phyloP scores from a whole-genome alignment of 2,329 filamentous ascomycete species.

The Colletotrichum truncatum region DNA sequence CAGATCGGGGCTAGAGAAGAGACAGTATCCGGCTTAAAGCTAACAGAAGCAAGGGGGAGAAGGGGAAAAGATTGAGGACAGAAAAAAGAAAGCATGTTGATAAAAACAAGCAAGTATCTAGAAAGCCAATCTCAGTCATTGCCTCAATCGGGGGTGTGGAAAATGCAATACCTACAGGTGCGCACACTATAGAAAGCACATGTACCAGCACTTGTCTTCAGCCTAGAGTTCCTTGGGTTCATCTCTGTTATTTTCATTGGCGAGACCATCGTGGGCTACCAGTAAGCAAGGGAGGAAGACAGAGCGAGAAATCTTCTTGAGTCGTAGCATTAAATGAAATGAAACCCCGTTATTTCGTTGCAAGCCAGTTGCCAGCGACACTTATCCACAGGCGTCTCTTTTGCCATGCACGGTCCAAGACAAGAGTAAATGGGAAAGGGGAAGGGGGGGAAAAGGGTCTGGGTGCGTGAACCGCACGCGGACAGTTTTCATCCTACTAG shows the following conservation, averaged over 20 bases:
- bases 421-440: neutral
- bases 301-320: conserved; percentile 6
- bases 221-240: neutral
- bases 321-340: conserved; percentile 6
- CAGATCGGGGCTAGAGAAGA: conserved; percentile 1
- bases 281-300: conserved; percentile 22
- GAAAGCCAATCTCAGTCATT: conserved; percentile 1
- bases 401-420: conserved; percentile 20
- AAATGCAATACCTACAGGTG: neutral
- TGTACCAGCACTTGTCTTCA: conserved; percentile 15
- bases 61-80: neutral
- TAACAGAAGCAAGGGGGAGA: conserved; percentile 9
- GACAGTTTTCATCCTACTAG: conserved; percentile 19
- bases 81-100: neutral
- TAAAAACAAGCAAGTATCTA: neutral
- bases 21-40: neutral
- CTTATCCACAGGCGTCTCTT: neutral
- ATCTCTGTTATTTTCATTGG: neutral
- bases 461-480: conserved; percentile 19
- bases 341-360: conserved; percentile 28
- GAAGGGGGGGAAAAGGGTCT: conserved; percentile 1
- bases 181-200: neutral
- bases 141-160: conserved; percentile 3
- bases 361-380: conserved; percentile 5
- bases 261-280: neutral